Conservation (phyloP, 75 land plant species). For the Sequoia sempervirens region DNA sequence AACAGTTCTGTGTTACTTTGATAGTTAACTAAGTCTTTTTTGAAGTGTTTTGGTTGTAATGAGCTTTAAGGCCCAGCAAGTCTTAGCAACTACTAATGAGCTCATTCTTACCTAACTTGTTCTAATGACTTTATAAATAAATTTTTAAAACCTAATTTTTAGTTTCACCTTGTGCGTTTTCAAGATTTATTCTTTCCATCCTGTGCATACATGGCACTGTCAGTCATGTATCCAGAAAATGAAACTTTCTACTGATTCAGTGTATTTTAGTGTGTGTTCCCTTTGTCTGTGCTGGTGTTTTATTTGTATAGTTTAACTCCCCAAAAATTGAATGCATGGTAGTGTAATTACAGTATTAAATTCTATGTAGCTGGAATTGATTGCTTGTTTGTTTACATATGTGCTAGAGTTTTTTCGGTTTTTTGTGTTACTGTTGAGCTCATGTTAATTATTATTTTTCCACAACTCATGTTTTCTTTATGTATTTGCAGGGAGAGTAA, state of each 20-base stretch:
- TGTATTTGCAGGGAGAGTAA: conserved; percentile 35
- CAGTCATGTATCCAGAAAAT: not conserved
- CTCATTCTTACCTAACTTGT: not conserved
- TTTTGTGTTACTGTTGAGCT: not conserved
- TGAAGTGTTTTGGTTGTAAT: not conserved
- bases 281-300: not conserved
- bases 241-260: not conserved
- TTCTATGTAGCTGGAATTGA: not conserved
- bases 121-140: not conserved
- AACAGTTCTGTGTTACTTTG: not conserved
- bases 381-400: not conserved
- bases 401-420: not conserved
- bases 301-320: not conserved
- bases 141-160: not conserved
- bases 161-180: not conserved
- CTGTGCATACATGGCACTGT: not conserved
- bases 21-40: no score
- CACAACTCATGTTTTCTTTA: not conserved
- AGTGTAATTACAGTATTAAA: not conserved
- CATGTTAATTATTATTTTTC: not conserved
- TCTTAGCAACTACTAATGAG: not conserved
- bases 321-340: not conserved
- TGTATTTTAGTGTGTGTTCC: not conserved
- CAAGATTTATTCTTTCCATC: not conserved
- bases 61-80: not conserved